phyloP scores from a whole-genome alignment of 441 rosid species.

The Pelargonium fulgidum region DNA sequence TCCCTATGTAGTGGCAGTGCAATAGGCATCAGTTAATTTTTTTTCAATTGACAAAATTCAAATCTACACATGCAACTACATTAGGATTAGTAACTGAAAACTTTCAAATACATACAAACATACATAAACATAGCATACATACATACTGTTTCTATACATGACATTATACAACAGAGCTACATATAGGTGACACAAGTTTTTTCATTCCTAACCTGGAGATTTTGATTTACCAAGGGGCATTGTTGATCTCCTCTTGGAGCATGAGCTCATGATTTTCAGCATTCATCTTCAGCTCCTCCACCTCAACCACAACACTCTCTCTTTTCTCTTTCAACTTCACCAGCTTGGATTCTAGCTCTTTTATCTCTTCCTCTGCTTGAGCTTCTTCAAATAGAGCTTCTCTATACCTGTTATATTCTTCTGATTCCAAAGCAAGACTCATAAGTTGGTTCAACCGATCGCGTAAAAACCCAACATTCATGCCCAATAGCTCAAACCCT shows the following conservation, averaged over 20 bases:
- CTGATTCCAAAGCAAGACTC: slow-evolving; percentile 30
- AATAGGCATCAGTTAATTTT: too few relatives aligned
- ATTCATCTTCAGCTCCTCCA: slow-evolving; percentile 30
- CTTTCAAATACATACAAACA: too few relatives aligned
- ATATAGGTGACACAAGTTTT: too few relatives aligned
- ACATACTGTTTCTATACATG: too few relatives aligned
- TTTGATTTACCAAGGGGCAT: slow-evolving; percentile 34
- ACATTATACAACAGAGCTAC: too few relatives aligned
- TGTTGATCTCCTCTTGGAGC: slow-evolving; percentile 29
- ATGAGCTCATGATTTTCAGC: slow-evolving; percentile 31
- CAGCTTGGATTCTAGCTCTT: slow-evolving; percentile 30
- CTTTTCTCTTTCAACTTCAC: slow-evolving; percentile 25
- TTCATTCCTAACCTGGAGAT: too few relatives aligned
- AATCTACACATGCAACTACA: too few relatives aligned
- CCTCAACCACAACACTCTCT: slow-evolving; percentile 33
- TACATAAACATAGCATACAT: too few relatives aligned
- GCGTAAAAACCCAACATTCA: slow-evolving; percentile 44
- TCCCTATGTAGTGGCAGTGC: too few relatives aligned
- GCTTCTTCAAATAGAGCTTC: slow-evolving; percentile 29
- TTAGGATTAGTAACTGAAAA: too few relatives aligned
- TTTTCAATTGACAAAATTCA: too few relatives aligned
- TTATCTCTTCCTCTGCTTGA: slow-evolving; percentile 32
- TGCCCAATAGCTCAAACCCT: slow-evolving; percentile 51
- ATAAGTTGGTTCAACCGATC: slow-evolving; percentile 30
- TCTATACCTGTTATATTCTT: slow-evolving; percentile 7